Percentiles rank a stretch among this genome's conserved stretches.
These are phyloP conservation scores for Spiraea crenata DNA, from an alignment of 331 rosid genomes.

Conservation along the genomic window DNA sequence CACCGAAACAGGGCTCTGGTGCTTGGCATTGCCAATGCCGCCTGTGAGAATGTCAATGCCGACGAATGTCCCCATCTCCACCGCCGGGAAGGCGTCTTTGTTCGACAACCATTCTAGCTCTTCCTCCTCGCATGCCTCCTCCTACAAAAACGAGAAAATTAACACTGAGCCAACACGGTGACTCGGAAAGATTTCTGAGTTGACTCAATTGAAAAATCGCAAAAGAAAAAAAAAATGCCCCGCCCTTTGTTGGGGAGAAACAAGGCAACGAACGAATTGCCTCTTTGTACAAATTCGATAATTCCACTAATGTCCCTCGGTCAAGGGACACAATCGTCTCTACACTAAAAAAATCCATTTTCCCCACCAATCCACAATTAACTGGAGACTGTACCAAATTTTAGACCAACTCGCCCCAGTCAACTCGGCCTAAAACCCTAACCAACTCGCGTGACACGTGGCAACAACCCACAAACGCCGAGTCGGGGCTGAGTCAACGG, in stretches of 20 bases:
- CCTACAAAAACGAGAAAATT: slow-evolving; percentile 26
- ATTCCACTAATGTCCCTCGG: not conserved
- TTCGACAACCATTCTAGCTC: slow-evolving; percentile 87
- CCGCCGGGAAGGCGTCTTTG: slow-evolving; percentile 73
- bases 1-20: slow-evolving; percentile 44
- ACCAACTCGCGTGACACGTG: slow-evolving; percentile 22
- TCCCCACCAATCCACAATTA: too few species aligned
- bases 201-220: slow-evolving; percentile 6
- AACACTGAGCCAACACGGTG: not conserved
- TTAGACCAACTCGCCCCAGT: slow-evolving; percentile 31
- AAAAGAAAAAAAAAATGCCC: not conserved
- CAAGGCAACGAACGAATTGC: not conserved
- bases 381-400: not conserved
- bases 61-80: slow-evolving; percentile 64
- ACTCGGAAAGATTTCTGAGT: slow-evolving; percentile 6
- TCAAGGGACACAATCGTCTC: not conserved
- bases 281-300: too few species aligned
- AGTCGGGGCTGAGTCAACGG: slow-evolving; percentile 16
- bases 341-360: not conserved
- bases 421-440: slow-evolving; percentile 26
- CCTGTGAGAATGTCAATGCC: slow-evolving; percentile 20
- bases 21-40: slow-evolving; percentile 26
- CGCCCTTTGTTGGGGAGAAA: not conserved
- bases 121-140: slow-evolving; percentile 57
- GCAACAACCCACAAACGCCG: slow-evolving; percentile 1